Percentiles rank a stretch among this genome's conserved stretches.
phyloP scores from a whole-genome alignment of 352 stramenopile genomes.

The Halophytophthora polymorphica region DNA sequence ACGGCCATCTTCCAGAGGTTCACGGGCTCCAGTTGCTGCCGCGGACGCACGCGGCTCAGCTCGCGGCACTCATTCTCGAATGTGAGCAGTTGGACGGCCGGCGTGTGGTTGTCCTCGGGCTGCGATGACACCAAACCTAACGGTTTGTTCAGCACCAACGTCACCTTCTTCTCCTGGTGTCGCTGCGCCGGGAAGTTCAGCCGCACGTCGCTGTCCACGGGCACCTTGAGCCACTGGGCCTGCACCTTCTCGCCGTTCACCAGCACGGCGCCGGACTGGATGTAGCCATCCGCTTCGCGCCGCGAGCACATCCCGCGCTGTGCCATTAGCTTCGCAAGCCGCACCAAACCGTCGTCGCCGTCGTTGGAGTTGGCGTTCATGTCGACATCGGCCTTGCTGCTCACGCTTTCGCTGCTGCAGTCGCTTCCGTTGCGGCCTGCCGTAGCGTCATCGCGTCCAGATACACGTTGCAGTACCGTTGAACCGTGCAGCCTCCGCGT shows the following conservation, averaged over 20 bases:
- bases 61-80: slow-evolving; percentile 75
- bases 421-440: too few species aligned
- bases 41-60: slow-evolving; percentile 43
- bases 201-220: slow-evolving; percentile 47
- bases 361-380: slow-evolving; percentile 4
- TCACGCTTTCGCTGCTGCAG: too few species aligned
- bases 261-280: slow-evolving; percentile 67
- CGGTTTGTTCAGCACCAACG: slow-evolving; percentile 81
- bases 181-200: slow-evolving; percentile 65
- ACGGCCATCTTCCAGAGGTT: slow-evolving; percentile 77
- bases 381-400: background rate
- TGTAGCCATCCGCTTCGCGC: slow-evolving; percentile 79
- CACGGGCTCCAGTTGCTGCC: slow-evolving; percentile 48
- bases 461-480: slow-evolving; percentile 10
- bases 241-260: slow-evolving; percentile 68
- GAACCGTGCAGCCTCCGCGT: slow-evolving; percentile 19
- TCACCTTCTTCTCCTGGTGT: slow-evolving; percentile 77
- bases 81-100: slow-evolving; percentile 72
- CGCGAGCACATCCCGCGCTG: slow-evolving; percentile 74
- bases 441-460: too few species aligned
- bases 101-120: slow-evolving; percentile 58
- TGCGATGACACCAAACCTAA: slow-evolving; percentile 82
- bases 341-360: slow-evolving; percentile 32
- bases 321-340: slow-evolving; percentile 80
- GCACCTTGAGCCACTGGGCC: slow-evolving; percentile 72